phyloP scores from a whole-genome alignment of 2,329 filamentous ascomycete species.

The Colletotrichum cordylinicola region DNA sequence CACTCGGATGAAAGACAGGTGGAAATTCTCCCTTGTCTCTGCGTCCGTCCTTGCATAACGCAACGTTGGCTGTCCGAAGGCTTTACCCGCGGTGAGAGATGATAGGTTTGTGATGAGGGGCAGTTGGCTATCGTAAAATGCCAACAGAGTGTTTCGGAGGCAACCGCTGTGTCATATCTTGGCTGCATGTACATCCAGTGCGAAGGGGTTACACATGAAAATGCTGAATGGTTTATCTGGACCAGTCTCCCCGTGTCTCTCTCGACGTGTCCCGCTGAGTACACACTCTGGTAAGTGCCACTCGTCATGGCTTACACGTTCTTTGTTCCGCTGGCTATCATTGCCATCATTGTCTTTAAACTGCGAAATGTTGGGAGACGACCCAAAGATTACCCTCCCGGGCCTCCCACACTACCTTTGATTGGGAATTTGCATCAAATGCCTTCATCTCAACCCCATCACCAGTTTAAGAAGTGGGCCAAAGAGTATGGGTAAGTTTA shows the following conservation, averaged over 20 bases:
- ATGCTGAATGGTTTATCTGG: neutral
- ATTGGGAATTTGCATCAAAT: conserved; percentile 59
- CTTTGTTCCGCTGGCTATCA: neutral
- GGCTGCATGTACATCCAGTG: neutral
- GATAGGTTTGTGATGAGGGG: neutral
- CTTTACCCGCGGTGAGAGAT: neutral
- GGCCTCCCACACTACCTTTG: conserved; percentile 55
- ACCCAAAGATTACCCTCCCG: conserved; percentile 44
- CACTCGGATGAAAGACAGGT: neutral
- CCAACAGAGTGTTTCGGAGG: neutral
- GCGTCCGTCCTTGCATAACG: neutral
- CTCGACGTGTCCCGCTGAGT: accelerated
- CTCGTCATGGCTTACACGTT: neutral
- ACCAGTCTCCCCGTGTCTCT: neutral
- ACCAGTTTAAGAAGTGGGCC: conserved; percentile 59
- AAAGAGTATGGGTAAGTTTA: conserved; percentile 43
- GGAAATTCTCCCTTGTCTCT: neutral
- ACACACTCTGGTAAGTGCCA: neutral
- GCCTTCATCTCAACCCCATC: conserved; percentile 43
- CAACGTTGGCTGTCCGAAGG: neutral
- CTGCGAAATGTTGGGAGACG: neutral
- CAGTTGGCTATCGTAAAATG: neutral
- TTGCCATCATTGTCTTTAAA: neutral
- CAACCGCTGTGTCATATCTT: neutral
- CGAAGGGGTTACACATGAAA: neutral